Percentiles rank a stretch among this genome's conserved stretches.
Conservation (phyloP, 371 early-diverging fungal species). For the Actinomortierella ambigua region DNA sequence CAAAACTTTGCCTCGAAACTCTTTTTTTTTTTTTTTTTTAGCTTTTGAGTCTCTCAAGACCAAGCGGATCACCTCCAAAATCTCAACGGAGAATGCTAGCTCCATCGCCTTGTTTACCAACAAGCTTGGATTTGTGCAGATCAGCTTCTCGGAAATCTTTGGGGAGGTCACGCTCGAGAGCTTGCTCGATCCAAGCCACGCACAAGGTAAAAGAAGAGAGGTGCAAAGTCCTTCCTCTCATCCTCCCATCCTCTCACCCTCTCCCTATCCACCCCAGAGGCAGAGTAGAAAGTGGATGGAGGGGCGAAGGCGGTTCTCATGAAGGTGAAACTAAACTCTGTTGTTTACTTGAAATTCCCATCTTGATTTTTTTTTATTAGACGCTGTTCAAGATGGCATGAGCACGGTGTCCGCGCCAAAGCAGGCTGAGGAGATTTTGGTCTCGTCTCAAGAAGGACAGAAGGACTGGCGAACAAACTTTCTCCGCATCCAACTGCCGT, state of each 20-base stretch:
- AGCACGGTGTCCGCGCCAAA: no score
- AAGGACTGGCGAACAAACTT: no score
- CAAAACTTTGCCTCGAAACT: background rate
- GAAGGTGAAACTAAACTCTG: no score
- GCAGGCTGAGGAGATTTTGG: no score
- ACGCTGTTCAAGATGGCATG: no score
- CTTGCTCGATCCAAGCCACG: background rate
- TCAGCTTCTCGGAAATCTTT: constrained; percentile 70
- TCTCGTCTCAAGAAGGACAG: no score
- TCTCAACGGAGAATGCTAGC: constrained; percentile 73
- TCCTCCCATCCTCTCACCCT: background rate
- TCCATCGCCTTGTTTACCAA: constrained; percentile 72
- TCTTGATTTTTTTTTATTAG: no score
- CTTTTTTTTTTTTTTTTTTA: constrained; percentile 8
- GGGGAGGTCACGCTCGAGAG: constrained; percentile 77
- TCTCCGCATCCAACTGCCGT: no score
- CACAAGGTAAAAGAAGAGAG: background rate
- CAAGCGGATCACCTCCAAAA: constrained; percentile 76
- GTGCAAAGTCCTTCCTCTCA: background rate
- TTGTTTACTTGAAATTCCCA: no score
- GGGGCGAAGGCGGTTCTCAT: no score
- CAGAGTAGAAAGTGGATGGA: no score
- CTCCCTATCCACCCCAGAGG: background rate
- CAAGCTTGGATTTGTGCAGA: constrained; percentile 74
- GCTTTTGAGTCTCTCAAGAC: constrained; percentile 62